A percentile compares a stretch with the other conserved stretches of the same genome.
These are phyloP conservation scores for Camelina laxa DNA, from an alignment of 345 rosid species.

Conservation along the genomic window DNA sequence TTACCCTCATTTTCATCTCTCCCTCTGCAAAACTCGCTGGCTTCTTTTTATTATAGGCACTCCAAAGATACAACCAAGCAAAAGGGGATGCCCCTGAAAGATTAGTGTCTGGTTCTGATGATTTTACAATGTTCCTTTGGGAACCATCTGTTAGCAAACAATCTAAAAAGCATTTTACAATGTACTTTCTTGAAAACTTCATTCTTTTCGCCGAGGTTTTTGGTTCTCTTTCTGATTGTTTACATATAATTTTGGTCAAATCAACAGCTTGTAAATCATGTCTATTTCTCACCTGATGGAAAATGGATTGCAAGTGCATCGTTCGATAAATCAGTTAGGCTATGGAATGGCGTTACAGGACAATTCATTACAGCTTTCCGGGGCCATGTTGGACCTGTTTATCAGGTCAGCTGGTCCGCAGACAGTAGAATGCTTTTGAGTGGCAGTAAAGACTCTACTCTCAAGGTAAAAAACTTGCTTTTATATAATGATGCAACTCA, in stretches of 20 bases:
- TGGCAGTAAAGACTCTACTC: conserved; percentile 95
- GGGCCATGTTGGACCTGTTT: conserved; percentile 95
- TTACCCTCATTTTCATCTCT: conserved; percentile 24
- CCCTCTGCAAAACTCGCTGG: conserved; percentile 13
- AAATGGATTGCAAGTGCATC: conserved; percentile 98
- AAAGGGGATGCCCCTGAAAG: conserved; percentile 85
- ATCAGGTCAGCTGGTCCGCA: conserved; percentile 98
- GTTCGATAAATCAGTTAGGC: conserved; percentile 86
- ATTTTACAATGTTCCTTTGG: conserved; percentile 96
- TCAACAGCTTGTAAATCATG: conserved; percentile 91
- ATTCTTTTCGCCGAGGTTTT: not conserved
- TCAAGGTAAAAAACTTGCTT: conserved; percentile 61
- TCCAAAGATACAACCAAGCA: conserved; percentile 81
- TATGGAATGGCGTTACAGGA: conserved; percentile 94
- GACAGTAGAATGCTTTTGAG: conserved; percentile 96
- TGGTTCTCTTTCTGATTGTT: not conserved
- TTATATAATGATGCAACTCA: not conserved
- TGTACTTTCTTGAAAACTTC: conserved; percentile 45
- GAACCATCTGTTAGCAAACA: conserved; percentile 86
- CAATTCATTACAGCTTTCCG: conserved; percentile 81
- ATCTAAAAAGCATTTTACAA: conserved; percentile 81
- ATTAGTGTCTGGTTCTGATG: conserved; percentile 96
- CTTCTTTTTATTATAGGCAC: conserved; percentile 53
- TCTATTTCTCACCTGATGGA: conserved; percentile 94
- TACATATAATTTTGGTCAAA: conserved; percentile 1